Conservation (phyloP, 176 grass and related monocot species). For the Avena eriantha region DNA sequence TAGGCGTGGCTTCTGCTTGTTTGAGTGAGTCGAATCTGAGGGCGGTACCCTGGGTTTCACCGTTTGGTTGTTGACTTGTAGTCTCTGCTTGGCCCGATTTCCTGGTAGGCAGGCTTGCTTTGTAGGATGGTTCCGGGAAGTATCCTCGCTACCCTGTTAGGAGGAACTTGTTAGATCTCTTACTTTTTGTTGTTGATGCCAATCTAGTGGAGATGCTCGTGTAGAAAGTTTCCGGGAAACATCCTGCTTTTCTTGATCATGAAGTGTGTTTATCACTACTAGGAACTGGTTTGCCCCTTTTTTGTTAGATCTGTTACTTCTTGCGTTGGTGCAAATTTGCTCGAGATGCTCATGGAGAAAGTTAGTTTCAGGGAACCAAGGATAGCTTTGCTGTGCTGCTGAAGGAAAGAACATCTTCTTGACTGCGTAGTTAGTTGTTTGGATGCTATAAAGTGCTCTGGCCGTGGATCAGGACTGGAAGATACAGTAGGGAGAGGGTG, state of each 20-base stretch:
- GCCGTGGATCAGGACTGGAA: not conserved
- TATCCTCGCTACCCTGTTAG: not conserved
- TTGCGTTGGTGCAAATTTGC: constrained; percentile 1
- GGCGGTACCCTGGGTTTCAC: constrained; percentile 19
- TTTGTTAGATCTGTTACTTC: constrained; percentile 31
- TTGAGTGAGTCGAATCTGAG: not conserved
- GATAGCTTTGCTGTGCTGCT: constrained; percentile 43
- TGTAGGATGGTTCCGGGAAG: not conserved
- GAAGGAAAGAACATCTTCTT: constrained; percentile 47
- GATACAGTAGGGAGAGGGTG: not conserved
- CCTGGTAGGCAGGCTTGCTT: constrained; percentile 29
- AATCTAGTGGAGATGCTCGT: constrained; percentile 23
- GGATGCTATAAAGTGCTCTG: constrained; percentile 32
- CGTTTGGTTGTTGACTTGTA: not conserved
- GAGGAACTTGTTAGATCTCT: not conserved
- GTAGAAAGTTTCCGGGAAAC: constrained; percentile 40
- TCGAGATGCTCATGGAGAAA: constrained; percentile 43
- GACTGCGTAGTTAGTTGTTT: constrained; percentile 5
- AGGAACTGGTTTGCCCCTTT: constrained; percentile 30
- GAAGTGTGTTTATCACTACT: constrained; percentile 10
- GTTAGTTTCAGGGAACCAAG: constrained; percentile 55
- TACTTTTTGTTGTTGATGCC: not conserved
- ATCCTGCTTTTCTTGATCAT: constrained; percentile 32
- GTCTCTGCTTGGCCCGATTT: not conserved
- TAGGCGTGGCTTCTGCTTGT: not conserved